Conservation (phyloP, 1,284 basidiomycete species). For the Coniophora puteana region DNA sequence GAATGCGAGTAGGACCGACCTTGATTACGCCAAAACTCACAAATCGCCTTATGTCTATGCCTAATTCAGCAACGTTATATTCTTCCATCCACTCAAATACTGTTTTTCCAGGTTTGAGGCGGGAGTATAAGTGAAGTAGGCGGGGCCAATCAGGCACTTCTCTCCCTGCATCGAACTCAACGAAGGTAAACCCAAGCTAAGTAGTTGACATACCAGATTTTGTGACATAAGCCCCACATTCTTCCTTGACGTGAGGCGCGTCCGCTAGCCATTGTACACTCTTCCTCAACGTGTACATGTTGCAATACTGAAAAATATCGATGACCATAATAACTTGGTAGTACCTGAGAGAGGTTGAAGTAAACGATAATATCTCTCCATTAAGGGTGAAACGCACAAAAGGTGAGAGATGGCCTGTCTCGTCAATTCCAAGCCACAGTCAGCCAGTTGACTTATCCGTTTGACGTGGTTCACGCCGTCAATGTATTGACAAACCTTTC, state of each 20-base stretch:
- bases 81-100: constrained; percentile 89
- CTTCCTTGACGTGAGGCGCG: constrained; percentile 77
- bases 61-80: constrained; percentile 65
- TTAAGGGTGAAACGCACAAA: constrained; percentile 50
- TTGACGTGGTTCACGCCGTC: constrained; percentile 91
- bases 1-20: constrained; percentile 31
- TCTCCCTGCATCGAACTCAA: constrained; percentile 34
- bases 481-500: constrained; percentile 80
- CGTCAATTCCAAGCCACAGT: constrained; percentile 84
- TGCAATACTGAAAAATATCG: constrained; percentile 97
- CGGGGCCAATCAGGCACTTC: constrained; percentile 77
- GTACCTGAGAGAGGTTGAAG: constrained; percentile 48
- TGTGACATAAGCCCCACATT: constrained; percentile 89
- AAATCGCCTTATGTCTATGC: constrained; percentile 90
- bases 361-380: not conserved
- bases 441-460: constrained; percentile 88
- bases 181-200: constrained; percentile 3
- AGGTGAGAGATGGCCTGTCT: constrained; percentile 91
- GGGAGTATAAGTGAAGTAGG: constrained; percentile 82
- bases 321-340: constrained; percentile 96
- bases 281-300: constrained; percentile 91
- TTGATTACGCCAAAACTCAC: constrained; percentile 99
- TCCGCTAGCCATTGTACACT: constrained; percentile 83
- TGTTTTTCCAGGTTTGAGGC: constrained; percentile 81
- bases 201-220: constrained; percentile 49